phyloP scores from a whole-genome alignment of 768 basidiomycete genomes.

The Lactarius sp. region DNA sequence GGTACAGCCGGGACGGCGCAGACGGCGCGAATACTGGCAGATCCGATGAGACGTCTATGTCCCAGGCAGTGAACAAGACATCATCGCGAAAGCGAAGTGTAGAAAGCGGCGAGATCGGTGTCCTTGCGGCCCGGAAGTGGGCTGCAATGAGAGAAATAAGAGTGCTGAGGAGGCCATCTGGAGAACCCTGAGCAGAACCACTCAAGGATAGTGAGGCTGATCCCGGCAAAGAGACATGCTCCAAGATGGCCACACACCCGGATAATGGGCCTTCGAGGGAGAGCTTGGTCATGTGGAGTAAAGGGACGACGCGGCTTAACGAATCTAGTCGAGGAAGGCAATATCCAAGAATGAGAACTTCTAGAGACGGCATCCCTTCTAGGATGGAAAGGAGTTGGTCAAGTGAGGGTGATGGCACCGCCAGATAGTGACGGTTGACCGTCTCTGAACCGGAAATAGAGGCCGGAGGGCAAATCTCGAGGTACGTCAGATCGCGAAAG shows the following conservation, averaged over 20 bases:
- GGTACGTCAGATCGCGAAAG: too few species aligned
- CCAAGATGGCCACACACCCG: background rate
- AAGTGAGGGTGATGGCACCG: background rate
- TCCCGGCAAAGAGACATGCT: too few species aligned
- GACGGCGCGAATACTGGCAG: background rate
- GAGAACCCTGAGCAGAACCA: background rate
- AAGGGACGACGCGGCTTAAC: background rate
- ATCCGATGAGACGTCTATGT: background rate
- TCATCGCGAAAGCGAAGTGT: background rate
- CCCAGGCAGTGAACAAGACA: slow-evolving; percentile 1
- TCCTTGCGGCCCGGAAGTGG: too few species aligned
- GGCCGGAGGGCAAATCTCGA: too few species aligned
- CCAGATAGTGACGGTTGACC: too few species aligned
- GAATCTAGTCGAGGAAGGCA: too few species aligned
- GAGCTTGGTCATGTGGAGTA: background rate
- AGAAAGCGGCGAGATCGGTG: too few species aligned
- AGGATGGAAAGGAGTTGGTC: background rate
- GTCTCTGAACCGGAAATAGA: too few species aligned
- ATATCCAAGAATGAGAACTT: too few species aligned
- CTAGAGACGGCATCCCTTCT: too few species aligned
- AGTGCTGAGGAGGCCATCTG: background rate
- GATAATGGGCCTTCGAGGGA: background rate
- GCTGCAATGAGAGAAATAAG: too few species aligned
- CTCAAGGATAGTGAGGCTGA: too few species aligned
- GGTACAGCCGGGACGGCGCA: background rate